Percentiles rank a stretch among this genome's conserved stretches.
These are phyloP conservation scores for Fusarium austroafricanum DNA, from an alignment of 2,329 filamentous ascomycete genomes.

Conservation along the genomic window DNA sequence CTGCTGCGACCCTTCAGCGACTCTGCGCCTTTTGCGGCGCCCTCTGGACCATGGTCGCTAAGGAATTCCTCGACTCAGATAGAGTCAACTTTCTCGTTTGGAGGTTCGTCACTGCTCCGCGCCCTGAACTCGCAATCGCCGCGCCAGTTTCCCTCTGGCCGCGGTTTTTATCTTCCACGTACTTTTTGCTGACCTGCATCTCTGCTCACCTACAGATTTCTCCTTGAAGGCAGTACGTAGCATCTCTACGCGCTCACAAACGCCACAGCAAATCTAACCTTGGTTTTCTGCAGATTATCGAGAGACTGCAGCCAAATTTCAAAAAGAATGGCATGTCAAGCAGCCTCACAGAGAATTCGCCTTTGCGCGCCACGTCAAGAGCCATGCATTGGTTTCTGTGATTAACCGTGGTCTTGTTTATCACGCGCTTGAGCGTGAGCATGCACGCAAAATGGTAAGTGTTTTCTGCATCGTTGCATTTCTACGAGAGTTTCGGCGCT, in stretches of 20 bases:
- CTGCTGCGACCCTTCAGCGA: slow-evolving; percentile 40
- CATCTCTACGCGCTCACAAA: slow-evolving; percentile 39
- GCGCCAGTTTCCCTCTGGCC: slow-evolving; percentile 18
- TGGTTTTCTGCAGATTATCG: slow-evolving; percentile 66
- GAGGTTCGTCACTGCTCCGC: slow-evolving; percentile 66
- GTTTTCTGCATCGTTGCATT: slow-evolving; percentile 7
- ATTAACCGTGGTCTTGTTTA: slow-evolving; percentile 73
- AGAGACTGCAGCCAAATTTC: slow-evolving; percentile 74
- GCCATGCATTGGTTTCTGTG: slow-evolving; percentile 71
- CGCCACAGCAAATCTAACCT: slow-evolving; percentile 43
- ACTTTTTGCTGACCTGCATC: slow-evolving; percentile 38
- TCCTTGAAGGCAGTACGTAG: slow-evolving; percentile 72
- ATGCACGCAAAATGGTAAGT: slow-evolving; percentile 62
- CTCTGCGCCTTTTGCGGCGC: slow-evolving; percentile 51
- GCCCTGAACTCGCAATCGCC: slow-evolving; percentile 37
- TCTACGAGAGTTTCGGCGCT: slow-evolving; percentile 22
- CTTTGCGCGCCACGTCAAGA: slow-evolving; percentile 74
- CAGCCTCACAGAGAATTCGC: slow-evolving; percentile 71
- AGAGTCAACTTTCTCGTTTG: slow-evolving; percentile 77
- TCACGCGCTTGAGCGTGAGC: slow-evolving; percentile 68
- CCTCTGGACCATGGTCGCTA: slow-evolving; percentile 60
- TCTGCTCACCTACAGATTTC: slow-evolving; percentile 59
- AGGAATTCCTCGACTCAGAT: slow-evolving; percentile 73
- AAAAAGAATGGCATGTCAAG: slow-evolving; percentile 74
- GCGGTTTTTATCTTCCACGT: slow-evolving; percentile 16